These are phyloP conservation scores for Mimosa pudica DNA, from an alignment of 306 rosid genomes.

Conservation along the genomic window DNA sequence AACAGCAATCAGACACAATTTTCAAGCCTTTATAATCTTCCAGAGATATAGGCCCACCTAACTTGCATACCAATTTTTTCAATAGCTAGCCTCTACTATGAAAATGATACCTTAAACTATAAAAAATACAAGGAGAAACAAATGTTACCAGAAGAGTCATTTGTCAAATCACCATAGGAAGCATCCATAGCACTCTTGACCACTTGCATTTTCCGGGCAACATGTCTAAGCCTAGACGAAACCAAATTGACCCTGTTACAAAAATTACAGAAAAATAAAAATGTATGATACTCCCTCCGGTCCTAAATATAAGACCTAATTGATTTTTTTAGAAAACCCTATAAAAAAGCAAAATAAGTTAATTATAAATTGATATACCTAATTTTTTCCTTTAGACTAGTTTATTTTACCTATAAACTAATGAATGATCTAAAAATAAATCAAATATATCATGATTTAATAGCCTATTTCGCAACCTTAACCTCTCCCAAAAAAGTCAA, in stretches of 20 bases:
- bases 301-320: no score
- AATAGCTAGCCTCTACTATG: constrained; percentile 1
- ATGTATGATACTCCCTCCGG: no score
- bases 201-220: constrained; percentile 37
- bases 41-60: background rate
- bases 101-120: constrained; percentile 1
- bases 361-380: no score
- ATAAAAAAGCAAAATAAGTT: no score
- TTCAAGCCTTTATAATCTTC: background rate
- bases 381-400: no score
- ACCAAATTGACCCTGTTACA: constrained; percentile 31
- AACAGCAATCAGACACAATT: background rate
- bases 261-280: constrained; percentile 1
- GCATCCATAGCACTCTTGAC: constrained; percentile 83
- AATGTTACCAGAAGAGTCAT: constrained; percentile 65
- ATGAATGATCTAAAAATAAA: no score
- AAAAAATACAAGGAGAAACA: constrained; percentile 9
- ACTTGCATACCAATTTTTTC: constrained; percentile 16
- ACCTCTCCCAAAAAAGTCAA: no score
- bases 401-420: no score
- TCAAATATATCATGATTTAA: no score
- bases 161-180: constrained; percentile 68
- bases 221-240: constrained; percentile 40
- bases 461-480: no score
- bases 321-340: no score